phyloP scores from a whole-genome alignment of 257 asterid species.

The Fraxinus pennsylvanica region DNA sequence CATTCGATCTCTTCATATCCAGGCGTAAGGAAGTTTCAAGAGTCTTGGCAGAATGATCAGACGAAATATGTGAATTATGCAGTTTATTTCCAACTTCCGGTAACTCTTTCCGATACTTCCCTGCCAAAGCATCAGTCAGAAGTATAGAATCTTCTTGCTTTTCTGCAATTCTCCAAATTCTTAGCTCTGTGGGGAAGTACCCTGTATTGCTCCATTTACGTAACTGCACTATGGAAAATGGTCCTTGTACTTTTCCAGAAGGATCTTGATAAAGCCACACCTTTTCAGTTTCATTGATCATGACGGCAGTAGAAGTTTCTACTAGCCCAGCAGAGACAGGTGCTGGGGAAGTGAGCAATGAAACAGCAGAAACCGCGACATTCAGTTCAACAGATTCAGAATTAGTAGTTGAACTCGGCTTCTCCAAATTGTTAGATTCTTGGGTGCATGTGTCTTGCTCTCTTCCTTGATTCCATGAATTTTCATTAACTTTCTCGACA shows the following conservation, averaged over 20 bases:
- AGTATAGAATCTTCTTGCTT: slow-evolving; percentile 58
- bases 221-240: slow-evolving; percentile 84
- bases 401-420: slow-evolving; percentile 35
- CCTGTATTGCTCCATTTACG: slow-evolving; percentile 95
- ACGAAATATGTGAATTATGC: slow-evolving; percentile 30
- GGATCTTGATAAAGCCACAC: slow-evolving; percentile 93
- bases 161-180: slow-evolving; percentile 70
- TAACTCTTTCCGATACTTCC: slow-evolving; percentile 56
- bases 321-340: slow-evolving; percentile 41
- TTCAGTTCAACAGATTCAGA: slow-evolving; percentile 48
- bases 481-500: slow-evolving; percentile 53
- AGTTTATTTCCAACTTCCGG: slow-evolving; percentile 38
- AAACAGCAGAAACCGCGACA: slow-evolving; percentile 40
- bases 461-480: slow-evolving; percentile 56
- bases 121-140: slow-evolving; percentile 80
- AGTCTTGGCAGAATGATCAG: slow-evolving; percentile 37
- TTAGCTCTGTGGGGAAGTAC: slow-evolving; percentile 77
- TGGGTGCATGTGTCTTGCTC: slow-evolving; percentile 37
- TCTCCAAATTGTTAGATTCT: slow-evolving; percentile 45
- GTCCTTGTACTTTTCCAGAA: slow-evolving; percentile 93
- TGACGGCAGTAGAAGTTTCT: slow-evolving; percentile 40
- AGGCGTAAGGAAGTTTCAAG: slow-evolving; percentile 34
- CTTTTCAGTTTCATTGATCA: slow-evolving; percentile 84
- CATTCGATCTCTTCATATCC: slow-evolving; percentile 44
- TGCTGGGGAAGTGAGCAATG: slow-evolving; percentile 41